Percentiles rank a stretch among this genome's conserved stretches.
phyloP scores from a whole-genome alignment of 306 rosid species.

The Cicer judaicum region DNA sequence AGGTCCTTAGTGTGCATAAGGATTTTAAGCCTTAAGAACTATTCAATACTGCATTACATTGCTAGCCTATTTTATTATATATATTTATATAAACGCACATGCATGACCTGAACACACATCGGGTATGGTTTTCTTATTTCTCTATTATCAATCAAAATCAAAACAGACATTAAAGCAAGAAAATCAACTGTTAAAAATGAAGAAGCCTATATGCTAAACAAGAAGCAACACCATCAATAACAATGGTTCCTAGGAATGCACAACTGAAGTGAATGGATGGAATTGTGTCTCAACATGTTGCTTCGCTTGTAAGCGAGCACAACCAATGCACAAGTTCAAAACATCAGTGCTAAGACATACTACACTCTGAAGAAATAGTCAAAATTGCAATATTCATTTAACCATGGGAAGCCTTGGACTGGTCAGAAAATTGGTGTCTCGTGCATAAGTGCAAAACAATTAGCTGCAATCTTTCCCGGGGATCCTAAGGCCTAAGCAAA shows the following conservation, averaged over 20 bases:
- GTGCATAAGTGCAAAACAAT: background rate
- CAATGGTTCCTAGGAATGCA: background rate
- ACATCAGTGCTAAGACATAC: background rate
- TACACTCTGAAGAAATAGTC: background rate
- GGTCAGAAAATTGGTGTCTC: background rate
- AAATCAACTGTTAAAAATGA: background rate
- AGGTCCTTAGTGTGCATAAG: background rate
- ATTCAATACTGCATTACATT: background rate
- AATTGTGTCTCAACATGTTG: background rate
- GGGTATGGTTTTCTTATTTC: background rate
- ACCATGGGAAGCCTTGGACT: background rate
- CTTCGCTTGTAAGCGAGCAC: background rate
- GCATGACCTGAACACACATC: conserved; percentile 2
- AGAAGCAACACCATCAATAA: conserved; percentile 19
- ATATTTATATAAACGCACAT: background rate
- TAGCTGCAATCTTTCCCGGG: background rate
- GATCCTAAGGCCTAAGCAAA: background rate
- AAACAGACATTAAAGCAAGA: no score
- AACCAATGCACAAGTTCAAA: background rate
- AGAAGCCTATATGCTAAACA: background rate
- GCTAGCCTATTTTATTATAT: background rate
- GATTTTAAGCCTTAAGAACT: background rate
- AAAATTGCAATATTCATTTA: background rate
- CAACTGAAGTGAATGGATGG: background rate
- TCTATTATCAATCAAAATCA: background rate